Evolutionary conservation across 805 yeast species (phyloP), one percentile per base, ranked within the genome.

Genomic region (Pichia eremophila): DNA sequence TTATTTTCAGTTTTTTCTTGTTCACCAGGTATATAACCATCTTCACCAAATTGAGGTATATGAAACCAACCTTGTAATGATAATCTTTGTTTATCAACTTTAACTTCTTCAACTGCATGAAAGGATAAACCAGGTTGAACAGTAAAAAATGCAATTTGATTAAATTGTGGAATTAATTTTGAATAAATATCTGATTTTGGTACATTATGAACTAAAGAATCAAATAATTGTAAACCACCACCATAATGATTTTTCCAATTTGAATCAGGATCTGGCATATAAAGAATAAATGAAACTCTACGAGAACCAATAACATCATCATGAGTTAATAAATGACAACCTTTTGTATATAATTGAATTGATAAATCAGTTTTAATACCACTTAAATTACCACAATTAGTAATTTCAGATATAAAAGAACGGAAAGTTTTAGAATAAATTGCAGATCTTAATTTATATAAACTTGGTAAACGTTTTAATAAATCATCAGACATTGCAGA

Each of bases 1-100:
- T 74, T 72, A 0, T 85, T 83, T 55, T 83, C 89, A 1, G 85
- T 80, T 36, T 70, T 77, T 58, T 83, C 91, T 62, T 87, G 89
- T 60, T 88, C 96, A 7, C 95, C 95, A 36, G 78, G 79, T 18
- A 80, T 74, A 59, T 65, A 91, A 0, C 97, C 98, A 34, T 77
- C 80, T 65, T 93, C 99, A 10, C 95, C 97, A 11, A 69, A 69
- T 62, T 93, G 98, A 4, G 99, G 99, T 45, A 90, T 86, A 64
- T 93, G 99, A 62, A 91, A 95, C 99, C 99, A 95, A 1, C 99
- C 99, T 59, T 93, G 96, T 51, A 93, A 87, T 0, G 96, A 86
- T 35, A 93, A 69, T 59, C 99, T 75, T 53, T 89, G 95, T 60
- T 83, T 86, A 60, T 90, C 95, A 2, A 82, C 95, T 51, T 83